These are phyloP conservation scores for Aspergillus kassunensis DNA, from an alignment of 495 filamentous ascomycete species.

Conservation along the genomic window DNA sequence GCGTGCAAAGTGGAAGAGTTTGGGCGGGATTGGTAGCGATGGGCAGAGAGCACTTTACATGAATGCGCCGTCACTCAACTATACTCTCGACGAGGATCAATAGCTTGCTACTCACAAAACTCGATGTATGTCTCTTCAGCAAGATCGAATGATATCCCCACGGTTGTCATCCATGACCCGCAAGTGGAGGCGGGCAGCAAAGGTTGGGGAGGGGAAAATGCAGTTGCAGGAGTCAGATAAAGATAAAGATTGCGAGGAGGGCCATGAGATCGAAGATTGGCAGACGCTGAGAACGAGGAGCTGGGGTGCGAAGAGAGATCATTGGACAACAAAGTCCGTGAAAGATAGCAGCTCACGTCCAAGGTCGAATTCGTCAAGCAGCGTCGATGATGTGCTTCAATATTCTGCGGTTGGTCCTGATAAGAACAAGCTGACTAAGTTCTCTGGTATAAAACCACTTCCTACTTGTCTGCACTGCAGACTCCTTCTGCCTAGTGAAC, in stretches of 20 bases:
- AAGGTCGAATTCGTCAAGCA: not conserved
- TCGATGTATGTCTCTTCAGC: slow-evolving; percentile 6
- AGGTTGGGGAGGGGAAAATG: slow-evolving; percentile 8
- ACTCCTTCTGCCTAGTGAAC: no score
- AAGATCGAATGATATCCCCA: slow-evolving; percentile 14
- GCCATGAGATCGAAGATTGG: not conserved
- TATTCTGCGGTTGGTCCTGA: not conserved
- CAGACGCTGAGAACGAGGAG: not conserved
- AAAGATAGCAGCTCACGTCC: not conserved
- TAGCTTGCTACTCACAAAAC: slow-evolving; percentile 1
- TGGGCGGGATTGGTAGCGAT: not conserved
- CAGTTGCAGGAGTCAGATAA: not conserved
- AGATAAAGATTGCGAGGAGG: not conserved
- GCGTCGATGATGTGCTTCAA: not conserved
- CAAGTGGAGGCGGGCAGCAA: slow-evolving; percentile 20
- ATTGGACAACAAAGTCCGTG: not conserved
- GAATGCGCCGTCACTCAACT: slow-evolving; percentile 1
- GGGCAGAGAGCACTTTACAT: not conserved
- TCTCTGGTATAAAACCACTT: not conserved
- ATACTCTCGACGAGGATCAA: not conserved
- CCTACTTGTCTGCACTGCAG: no score
- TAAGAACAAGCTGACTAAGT: not conserved
- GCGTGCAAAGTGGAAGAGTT: not conserved
- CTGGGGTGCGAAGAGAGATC: not conserved
- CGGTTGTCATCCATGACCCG: slow-evolving; percentile 15